Evolutionary conservation across 225 moss, liverwort and hornwort species (phyloP), one percentile per base, ranked within the genome.

Genomic region (Marchantia polymorpha): DNA sequence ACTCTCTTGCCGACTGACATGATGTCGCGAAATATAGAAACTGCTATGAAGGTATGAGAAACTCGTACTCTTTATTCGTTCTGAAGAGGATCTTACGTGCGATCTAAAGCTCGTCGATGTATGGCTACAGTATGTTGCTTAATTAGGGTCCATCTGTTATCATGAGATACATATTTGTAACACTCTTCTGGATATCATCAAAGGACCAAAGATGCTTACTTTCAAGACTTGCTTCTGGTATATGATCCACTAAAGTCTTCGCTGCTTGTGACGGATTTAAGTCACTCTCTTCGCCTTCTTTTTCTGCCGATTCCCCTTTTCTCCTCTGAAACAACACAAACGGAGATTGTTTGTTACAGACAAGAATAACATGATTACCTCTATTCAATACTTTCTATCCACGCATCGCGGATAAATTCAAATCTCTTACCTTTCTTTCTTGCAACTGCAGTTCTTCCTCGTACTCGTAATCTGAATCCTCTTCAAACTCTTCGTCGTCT

Each of bases 401-500:
- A 19, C 23, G 23, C 22, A 19, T 61, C 16, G 6, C 2, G 23
- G n/a, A 22, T 17, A 23, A 71, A n/a, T 10, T 12, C 39, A 60
- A 2, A 13, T 31, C 74, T 77, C 2, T 64, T 63, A 83, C 78
- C 69, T 74, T 79, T 78, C 79, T 81, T 80, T 77, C 53, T 82
- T 84, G 66, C 66, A 79, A 48, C n/a, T 46, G 64, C 8, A 75
- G 19, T 30, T 83, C 81, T 69, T 77, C 80, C 50, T 77, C 82
- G 6, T 89, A 85, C 12, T 88, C 83, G 13, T 79, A 78, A 55
- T 92, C 85, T 46, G 82, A 63, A 48, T 87, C 89, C 26, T 91
- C 93, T 49, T 93, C 92, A 75, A 88, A 78, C 7, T 93, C 93
- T 55, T 86, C 87, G 78, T 93, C 92, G 69, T 86, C 87, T 48